Evolutionary conservation across 169 alveolate species (phyloP).

Genomic region (Cryptosporidium felis): DNA sequence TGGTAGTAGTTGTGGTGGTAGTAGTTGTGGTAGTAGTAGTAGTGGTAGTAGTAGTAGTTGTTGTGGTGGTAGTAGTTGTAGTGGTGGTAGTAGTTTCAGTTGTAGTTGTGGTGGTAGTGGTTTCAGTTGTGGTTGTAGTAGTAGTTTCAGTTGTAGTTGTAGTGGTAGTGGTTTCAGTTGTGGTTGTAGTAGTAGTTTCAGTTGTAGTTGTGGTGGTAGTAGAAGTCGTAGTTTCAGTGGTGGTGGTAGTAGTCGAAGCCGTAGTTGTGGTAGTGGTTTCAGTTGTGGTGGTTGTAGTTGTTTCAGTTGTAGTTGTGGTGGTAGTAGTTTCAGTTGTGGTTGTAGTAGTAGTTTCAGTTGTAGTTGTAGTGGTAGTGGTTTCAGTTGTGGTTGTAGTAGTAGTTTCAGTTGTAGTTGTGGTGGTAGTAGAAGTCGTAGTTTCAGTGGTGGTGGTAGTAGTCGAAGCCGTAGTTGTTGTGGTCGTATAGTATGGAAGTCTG

Average conservation of each 20-base stretch:
- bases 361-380: slow-evolving; percentile 1
- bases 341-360: neutral
- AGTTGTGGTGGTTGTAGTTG: neutral
- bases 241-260: neutral
- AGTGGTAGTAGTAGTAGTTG: slow-evolving; percentile 24
- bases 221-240: neutral
- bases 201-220: neutral
- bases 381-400: neutral
- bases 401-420: too few species aligned
- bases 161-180: neutral
- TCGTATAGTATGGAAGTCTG: neutral
- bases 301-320: neutral
- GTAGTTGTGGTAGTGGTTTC: neutral
- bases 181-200: neutral
- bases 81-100: slow-evolving; percentile 24
- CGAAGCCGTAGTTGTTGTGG: neutral
- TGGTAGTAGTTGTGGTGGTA: slow-evolving; percentile 14
- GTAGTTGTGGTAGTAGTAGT: neutral
- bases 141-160: slow-evolving; percentile 9
- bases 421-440: neutral
- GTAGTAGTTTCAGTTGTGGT: slow-evolving; percentile 3
- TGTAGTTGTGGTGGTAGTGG: slow-evolving; percentile 45
- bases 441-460: neutral
- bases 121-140: slow-evolving; percentile 21
- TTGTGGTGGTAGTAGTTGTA: neutral